These are phyloP conservation scores for Megacollybia marginata DNA, from an alignment of 768 basidiomycete genomes.

Conservation along the genomic window DNA sequence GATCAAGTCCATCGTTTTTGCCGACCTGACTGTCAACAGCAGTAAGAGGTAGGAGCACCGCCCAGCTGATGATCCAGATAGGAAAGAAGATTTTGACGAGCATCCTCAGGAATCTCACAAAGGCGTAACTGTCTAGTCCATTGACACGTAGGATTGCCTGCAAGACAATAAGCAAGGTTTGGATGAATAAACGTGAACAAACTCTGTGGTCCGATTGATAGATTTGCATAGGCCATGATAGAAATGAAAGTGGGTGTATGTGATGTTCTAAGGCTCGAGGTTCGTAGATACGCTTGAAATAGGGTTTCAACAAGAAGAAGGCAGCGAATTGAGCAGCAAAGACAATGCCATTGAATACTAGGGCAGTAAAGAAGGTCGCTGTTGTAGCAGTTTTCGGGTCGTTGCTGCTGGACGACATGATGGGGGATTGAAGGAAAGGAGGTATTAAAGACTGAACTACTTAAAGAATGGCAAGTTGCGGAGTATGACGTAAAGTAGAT, in stretches of 20 bases:
- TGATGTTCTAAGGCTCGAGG: constrained; percentile 56
- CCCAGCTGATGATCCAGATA: constrained; percentile 82
- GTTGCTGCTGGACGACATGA: neutral
- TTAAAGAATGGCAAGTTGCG: too few relatives aligned
- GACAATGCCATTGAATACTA: constrained; percentile 74
- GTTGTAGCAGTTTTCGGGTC: neutral
- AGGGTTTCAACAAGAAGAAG: constrained; percentile 79
- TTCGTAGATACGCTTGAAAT: constrained; percentile 86
- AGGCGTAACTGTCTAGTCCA: constrained; percentile 90
- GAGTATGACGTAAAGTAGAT: too few relatives aligned
- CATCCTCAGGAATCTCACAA: constrained; percentile 82
- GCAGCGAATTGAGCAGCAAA: constrained; percentile 62
- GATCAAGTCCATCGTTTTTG: constrained; percentile 51
- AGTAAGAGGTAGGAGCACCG: constrained; percentile 72
- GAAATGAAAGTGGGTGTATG: neutral
- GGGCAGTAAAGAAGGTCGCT: constrained; percentile 72
- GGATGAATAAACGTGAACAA: constrained; percentile 53
- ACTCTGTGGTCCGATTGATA: neutral
- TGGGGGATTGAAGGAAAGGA: neutral
- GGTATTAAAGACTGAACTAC: too few relatives aligned
- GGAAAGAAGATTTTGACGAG: constrained; percentile 79
- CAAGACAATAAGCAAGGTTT: constrained; percentile 57
- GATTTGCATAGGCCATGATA: neutral
- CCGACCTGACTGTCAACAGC: constrained; percentile 40
- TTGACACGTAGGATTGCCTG: constrained; percentile 57